These are phyloP conservation scores for Noccaea caerulescens DNA, from an alignment of 345 rosid species.

Conservation along the genomic window DNA sequence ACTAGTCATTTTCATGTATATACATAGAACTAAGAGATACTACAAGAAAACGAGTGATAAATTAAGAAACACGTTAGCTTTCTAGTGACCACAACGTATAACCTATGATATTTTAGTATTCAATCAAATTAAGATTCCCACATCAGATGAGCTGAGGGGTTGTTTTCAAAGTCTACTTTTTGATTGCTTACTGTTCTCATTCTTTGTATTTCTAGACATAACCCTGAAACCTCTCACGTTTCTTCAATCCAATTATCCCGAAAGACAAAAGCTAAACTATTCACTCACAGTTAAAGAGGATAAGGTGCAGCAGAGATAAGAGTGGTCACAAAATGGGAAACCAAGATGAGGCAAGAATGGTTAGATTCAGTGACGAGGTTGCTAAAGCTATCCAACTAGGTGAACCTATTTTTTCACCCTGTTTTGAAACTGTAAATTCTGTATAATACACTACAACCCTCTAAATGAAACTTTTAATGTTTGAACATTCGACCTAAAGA, in stretches of 20 bases:
- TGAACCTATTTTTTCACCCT: neutral
- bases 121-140: conserved; percentile 7
- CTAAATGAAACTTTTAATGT: neutral
- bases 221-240: conserved; percentile 22
- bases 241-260: neutral
- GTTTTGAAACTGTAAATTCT: neutral
- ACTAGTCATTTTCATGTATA: conserved; percentile 38
- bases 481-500: neutral
- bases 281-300: conserved; percentile 18
- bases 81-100: conserved; percentile 29
- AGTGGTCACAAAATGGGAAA: conserved; percentile 18
- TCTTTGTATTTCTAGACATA: conserved; percentile 22
- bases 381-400: conserved; percentile 56
- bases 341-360: conserved; percentile 23
- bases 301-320: conserved; percentile 19
- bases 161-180: conserved; percentile 37
- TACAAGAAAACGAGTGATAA: conserved; percentile 30
- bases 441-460: neutral
- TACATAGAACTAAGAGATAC: conserved; percentile 1
- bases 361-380: conserved; percentile 53
- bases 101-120: conserved; percentile 2
- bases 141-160: conserved; percentile 31
- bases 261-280: conserved; percentile 36
- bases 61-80: conserved; percentile 28
- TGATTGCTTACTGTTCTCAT: conserved; percentile 9